Base-by-base conservation (phyloP, 1,284 basidiomycete genomes). In the Ganoderma meredithae region DNA sequence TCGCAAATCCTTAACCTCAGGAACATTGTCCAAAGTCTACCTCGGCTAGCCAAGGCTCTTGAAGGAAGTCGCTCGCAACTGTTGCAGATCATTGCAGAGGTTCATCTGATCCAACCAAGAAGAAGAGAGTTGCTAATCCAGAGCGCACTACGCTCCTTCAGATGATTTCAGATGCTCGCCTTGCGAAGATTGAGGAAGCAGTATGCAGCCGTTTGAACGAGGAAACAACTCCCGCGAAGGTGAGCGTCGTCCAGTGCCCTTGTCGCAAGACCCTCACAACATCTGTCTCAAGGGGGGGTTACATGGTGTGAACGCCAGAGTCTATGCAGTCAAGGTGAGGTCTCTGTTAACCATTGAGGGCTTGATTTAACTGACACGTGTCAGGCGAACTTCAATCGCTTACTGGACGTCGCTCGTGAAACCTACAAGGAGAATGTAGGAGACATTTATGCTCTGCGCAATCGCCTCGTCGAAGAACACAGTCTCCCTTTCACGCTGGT, bases 341-440 rank as follows among this genome's bases (percentile, higher is more conserved):
- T 58, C 49, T 62, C n/a, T 67, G 6, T 53, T 53, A 19, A 3
- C 22, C 40, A 22, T 43, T 27, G 31, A 43, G 19, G n/a, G 55
- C 41, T 19, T 31, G 36, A 8, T 25, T 52, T 1, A 15, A 13
- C 56, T 53, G 41, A 25, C 12, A 55, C 36, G 22, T 52, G 22
- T 13, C 55, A 92, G 89, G 91, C 93, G 1, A 92, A 93, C 69
- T 87, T 85, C 73, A 94, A 95, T 72, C 88, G 89, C 25, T 84
- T 97, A 12, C 88, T 99, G 13, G 96, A 98, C 72, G 94, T 98
- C 3, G 97, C 96, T 0, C 88, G 97, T 9, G 93, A 95, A 76
- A 97, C 96, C 0, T 95, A 93, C 81, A 94, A 92, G 74, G 96
- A 98, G 77, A 97, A 97, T 72, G 85, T 96, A 19, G 86, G 88